A percentile compares a stretch with the other conserved stretches of the same genome.
Evolutionary conservation across 192 early-diverging fungal genomes (phyloP).

Genomic region (Gryganskiella cystojenkinii): DNA sequence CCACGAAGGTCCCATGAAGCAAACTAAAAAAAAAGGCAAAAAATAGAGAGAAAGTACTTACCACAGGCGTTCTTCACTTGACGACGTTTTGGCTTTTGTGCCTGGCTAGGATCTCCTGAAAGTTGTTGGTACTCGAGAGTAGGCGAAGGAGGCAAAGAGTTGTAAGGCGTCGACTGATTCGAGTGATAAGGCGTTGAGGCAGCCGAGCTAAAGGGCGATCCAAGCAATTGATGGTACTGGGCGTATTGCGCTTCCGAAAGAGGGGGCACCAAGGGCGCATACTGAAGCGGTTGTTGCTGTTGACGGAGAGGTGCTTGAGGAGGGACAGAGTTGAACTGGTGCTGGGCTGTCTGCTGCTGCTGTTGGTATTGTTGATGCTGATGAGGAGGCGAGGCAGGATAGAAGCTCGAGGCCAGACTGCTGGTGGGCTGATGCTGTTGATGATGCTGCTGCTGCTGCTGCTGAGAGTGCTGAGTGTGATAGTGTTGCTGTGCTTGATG

Average conservation of each 20-base stretch:
- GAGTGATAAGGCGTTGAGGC: constrained; percentile 40
- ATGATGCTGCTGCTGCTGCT: constrained; percentile 15
- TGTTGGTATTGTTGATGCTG: constrained; percentile 23
- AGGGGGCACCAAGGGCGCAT: constrained; percentile 41
- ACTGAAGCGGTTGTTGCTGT: constrained; percentile 26
- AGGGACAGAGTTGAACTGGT: constrained; percentile 11
- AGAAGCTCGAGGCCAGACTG: constrained; percentile 37
- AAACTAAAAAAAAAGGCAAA: neutral
- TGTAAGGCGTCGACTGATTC: constrained; percentile 51
- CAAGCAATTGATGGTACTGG: constrained; percentile 36
- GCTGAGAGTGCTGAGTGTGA: constrained; percentile 10
- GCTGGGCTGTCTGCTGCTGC: constrained; percentile 22
- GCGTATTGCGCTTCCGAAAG: constrained; percentile 47
- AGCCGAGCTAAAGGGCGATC: constrained; percentile 46
- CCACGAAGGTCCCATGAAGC: too few relatives aligned
- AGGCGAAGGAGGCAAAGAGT: constrained; percentile 46
- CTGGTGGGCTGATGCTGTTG: constrained; percentile 5
- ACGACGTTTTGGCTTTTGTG: constrained; percentile 66
- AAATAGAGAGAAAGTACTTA: constrained; percentile 38
- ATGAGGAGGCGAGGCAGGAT: constrained; percentile 36
- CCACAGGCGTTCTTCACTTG: constrained; percentile 95
- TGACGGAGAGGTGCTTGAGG: constrained; percentile 37
- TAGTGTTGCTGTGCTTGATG: constrained; percentile 25
- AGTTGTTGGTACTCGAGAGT: constrained; percentile 43
- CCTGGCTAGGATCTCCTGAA: constrained; percentile 16